Evolutionary conservation across 768 basidiomycete species (phyloP), one percentile per base, ranked within the genome.

Genomic region (Calvatia gigantea): DNA sequence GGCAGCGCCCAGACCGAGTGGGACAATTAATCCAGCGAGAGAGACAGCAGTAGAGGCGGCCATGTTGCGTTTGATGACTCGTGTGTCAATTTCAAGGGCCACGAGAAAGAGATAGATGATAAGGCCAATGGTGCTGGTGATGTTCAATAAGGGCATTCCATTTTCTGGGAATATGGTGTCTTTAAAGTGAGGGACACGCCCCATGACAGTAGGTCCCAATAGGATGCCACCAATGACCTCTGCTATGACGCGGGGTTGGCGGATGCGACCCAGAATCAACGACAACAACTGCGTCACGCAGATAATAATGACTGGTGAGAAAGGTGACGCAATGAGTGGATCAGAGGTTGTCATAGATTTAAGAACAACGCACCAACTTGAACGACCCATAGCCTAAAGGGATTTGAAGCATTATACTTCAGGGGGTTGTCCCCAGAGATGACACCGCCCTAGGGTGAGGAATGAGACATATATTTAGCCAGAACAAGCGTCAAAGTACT

Each of bases 221-320:
- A 98, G 64, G 60, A 98, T 85, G 19, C 96, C 96, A 0, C 87
- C 92, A 53, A 98, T 82, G 57, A 97, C 88, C 68, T 98, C 95
- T 38, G 94, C 85, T 50, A 97, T 93, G 57, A 98, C 95, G n/a
- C 86, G 78, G 1, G 96, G 96, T 64, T 98, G 95, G 31, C 83
- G 84, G 32, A 96, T 83, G 53, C 78, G 84, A 6, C 74, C 68
- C 19, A 97, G 75, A 48, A 81, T 55, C 17, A 89, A 69, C 0
- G 83, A 77, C 8, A 98, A 82, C 4, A 88, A 56, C 64, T 94
- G 90, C 33, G 85, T 84, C 78, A 94, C 84, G 31, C 70, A 71
- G 54, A 97, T 78, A 73, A 98, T 94, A 61, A 98, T 82, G 46
- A 87, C 87, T 84, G 69, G n/a, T 38, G 29, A 14, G 4, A 44